Conservation (phyloP, 2,329 filamentous ascomycete species). For the Fusarium sp. region DNA sequence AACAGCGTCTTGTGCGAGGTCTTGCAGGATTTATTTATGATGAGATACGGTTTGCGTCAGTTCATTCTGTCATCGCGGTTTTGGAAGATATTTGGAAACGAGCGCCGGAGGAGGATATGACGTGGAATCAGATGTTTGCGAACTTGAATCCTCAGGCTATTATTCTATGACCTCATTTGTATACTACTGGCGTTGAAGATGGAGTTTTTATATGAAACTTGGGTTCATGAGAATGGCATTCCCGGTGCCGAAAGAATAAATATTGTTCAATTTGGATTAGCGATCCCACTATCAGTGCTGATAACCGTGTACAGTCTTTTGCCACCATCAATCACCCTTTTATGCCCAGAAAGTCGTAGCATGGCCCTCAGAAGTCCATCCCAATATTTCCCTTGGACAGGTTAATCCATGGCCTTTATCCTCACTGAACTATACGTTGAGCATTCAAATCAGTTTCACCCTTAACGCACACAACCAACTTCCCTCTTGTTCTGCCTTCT, state of each 20-base stretch:
- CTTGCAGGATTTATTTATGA: conserved; percentile 43
- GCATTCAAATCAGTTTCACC: background rate
- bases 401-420: background rate
- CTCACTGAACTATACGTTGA: background rate
- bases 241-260: background rate
- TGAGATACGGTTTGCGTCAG: conserved; percentile 48
- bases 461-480: conserved; percentile 14
- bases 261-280: background rate
- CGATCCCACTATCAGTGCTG: accelerated
- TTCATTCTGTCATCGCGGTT: conserved; percentile 49
- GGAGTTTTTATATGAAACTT: too few species aligned
- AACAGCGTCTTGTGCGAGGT: conserved; percentile 40
- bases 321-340: accelerated
- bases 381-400: too few species aligned
- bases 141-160: conserved; percentile 40
- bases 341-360: accelerated
- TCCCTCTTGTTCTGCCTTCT: background rate
- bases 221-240: background rate
- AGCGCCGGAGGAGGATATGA: background rate
- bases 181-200: background rate
- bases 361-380: accelerated
- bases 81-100: conserved; percentile 40
- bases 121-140: conserved; percentile 41
- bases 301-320: accelerated
- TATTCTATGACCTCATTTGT: conserved; percentile 23